Evolutionary conservation across 495 filamentous ascomycete genomes (phyloP).

Genomic region (Thermochaetoides thermophila): DNA sequence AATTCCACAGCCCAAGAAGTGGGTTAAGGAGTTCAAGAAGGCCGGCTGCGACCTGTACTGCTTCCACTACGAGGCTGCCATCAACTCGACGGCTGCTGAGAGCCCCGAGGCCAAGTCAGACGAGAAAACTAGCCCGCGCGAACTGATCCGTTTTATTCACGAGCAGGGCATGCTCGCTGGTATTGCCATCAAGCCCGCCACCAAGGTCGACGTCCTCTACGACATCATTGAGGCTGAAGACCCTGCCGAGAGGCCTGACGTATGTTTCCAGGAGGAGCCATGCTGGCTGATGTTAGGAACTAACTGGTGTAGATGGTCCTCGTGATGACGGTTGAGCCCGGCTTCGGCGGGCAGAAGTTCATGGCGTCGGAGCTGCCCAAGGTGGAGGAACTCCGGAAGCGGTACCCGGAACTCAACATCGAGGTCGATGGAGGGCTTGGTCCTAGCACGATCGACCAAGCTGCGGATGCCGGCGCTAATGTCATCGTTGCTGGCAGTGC

Average conservation of each 20-base stretch:
- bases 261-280: constrained; percentile 28
- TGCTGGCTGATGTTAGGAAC: background rate
- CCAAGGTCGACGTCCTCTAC: constrained; percentile 77
- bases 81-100: constrained; percentile 64
- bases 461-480: constrained; percentile 90
- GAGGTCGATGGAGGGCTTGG: constrained; percentile 92
- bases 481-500: constrained; percentile 98
- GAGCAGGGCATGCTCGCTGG: constrained; percentile 78
- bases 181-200: constrained; percentile 90
- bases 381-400: constrained; percentile 63
- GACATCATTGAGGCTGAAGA: constrained; percentile 63
- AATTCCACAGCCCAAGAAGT: constrained; percentile 72
- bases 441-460: constrained; percentile 78
- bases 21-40: constrained; percentile 85
- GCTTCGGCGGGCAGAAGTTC: constrained; percentile 97
- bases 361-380: constrained; percentile 92
- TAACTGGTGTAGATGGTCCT: constrained; percentile 90
- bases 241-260: constrained; percentile 72
- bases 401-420: constrained; percentile 85
- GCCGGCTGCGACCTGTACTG: constrained; percentile 97
- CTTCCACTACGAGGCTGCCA: constrained; percentile 98
- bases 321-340: constrained; percentile 95
- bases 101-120: constrained; percentile 52
- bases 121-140: constrained; percentile 57
- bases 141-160: constrained; percentile 83